Evolutionary conservation across 495 filamentous ascomycete genomes (phyloP).

Genomic region (Penicillium egyptiacum): DNA sequence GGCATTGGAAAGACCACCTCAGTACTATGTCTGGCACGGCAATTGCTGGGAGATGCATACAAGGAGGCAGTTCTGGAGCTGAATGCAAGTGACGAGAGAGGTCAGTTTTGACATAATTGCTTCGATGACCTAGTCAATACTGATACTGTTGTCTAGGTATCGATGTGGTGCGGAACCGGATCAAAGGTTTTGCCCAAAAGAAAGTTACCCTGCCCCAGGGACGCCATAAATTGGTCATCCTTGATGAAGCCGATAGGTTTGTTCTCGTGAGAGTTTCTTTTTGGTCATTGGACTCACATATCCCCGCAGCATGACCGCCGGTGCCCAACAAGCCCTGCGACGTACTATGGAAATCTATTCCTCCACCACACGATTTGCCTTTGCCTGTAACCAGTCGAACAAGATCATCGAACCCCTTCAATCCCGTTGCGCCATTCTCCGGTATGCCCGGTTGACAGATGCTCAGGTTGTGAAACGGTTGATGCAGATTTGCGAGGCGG

Average conservation of each 20-base stretch:
- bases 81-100: slow-evolving; percentile 95
- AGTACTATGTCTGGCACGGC: slow-evolving; percentile 87
- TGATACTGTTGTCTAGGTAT: slow-evolving; percentile 58
- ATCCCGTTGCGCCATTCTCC: slow-evolving; percentile 92
- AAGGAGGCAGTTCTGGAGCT: slow-evolving; percentile 97
- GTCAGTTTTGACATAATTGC: slow-evolving; percentile 32
- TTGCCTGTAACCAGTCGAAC: slow-evolving; percentile 97
- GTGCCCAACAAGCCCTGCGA: slow-evolving; percentile 92
- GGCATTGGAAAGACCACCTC: slow-evolving; percentile 99
- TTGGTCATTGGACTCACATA: slow-evolving; percentile 1
- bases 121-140: background rate
- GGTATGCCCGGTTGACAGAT: slow-evolving; percentile 90
- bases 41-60: slow-evolving; percentile 89
- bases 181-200: slow-evolving; percentile 99
- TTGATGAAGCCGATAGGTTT: slow-evolving; percentile 93
- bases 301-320: slow-evolving; percentile 76
- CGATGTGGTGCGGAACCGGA: slow-evolving; percentile 96
- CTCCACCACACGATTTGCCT: slow-evolving; percentile 93
- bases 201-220: slow-evolving; percentile 93
- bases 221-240: slow-evolving; percentile 92
- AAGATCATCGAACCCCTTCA: slow-evolving; percentile 99
- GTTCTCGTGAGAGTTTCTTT: slow-evolving; percentile 3
- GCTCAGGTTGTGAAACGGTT: slow-evolving; percentile 86
- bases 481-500: slow-evolving; percentile 87
- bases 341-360: slow-evolving; percentile 99